Evolutionary conservation across 2,329 filamentous ascomycete genomes (phyloP).

Genomic region (Amphichorda felina): DNA sequence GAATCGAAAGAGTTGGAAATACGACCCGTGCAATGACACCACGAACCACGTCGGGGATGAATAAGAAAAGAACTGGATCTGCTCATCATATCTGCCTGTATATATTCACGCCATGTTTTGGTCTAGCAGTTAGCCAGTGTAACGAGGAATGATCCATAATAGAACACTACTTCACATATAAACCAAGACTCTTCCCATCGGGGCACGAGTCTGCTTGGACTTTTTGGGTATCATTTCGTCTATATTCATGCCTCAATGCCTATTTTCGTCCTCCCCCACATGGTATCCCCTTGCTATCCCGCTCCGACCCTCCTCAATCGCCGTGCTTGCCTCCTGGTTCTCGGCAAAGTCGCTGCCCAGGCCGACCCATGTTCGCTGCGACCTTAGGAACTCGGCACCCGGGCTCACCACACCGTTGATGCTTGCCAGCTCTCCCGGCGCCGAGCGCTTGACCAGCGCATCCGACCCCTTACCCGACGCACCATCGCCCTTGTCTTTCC

Average conservation of each 20-base stretch:
- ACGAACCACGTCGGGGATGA: not conserved
- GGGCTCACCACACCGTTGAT: constrained; percentile 84
- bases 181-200: too few relatives aligned
- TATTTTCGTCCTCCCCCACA: constrained; percentile 45
- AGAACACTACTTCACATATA: too few relatives aligned
- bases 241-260: constrained; percentile 18
- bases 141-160: too few relatives aligned
- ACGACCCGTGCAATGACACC: not conserved
- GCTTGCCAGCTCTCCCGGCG: constrained; percentile 56
- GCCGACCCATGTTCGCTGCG: constrained; percentile 81
- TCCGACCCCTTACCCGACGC: constrained; percentile 7
- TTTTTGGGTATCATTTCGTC: not conserved
- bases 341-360: constrained; percentile 68
- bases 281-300: constrained; percentile 85
- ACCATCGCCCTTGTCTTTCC: constrained; percentile 6
- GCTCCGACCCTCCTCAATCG: constrained; percentile 74
- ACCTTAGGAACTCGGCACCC: constrained; percentile 75
- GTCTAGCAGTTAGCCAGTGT: too few relatives aligned
- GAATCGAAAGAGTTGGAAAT: not conserved
- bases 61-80: not conserved
- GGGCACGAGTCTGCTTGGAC: too few relatives aligned
- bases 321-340: constrained; percentile 43
- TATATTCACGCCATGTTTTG: too few relatives aligned
- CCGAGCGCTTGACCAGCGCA: constrained; percentile 43
- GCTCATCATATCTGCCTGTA: too few relatives aligned